Conservation (phyloP, 805 yeast genomes). For the Saccharomycopsis babjevae region DNA sequence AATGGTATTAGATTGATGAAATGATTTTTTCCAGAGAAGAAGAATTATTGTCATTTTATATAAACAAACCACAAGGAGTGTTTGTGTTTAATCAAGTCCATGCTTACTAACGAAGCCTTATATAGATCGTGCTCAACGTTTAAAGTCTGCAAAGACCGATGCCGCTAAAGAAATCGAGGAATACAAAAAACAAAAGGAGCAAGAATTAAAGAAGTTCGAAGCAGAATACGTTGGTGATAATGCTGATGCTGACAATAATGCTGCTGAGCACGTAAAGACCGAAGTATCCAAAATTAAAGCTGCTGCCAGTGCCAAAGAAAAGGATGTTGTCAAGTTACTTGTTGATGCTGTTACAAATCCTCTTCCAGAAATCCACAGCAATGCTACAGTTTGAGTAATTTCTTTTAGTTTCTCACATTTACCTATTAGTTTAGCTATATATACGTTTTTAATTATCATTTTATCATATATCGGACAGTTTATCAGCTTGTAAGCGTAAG, state of each 20-base stretch:
- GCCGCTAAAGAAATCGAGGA: constrained; percentile 83
- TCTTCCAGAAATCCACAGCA: constrained; percentile 72
- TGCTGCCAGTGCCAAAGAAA: constrained; percentile 52
- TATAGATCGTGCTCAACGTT: constrained; percentile 65
- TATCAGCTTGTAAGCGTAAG: no score
- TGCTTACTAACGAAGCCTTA: constrained; percentile 1
- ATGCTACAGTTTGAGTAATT: constrained; percentile 34
- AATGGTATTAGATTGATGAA: not conserved
- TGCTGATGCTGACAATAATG: constrained; percentile 66
- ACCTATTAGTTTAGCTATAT: not conserved
- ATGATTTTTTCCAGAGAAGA: not conserved
- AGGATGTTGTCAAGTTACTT: constrained; percentile 60
- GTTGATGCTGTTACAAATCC: constrained; percentile 74
- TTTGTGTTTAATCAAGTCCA: no score
- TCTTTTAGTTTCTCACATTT: not conserved
- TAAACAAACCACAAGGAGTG: not conserved
- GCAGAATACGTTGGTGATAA: constrained; percentile 60
- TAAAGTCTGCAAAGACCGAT: constrained; percentile 90
- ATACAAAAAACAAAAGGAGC: constrained; percentile 77
- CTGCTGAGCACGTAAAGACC: constrained; percentile 59
- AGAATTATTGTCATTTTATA: not conserved
- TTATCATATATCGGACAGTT: not conserved
- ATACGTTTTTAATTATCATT: not conserved
- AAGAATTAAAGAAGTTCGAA: constrained; percentile 66
- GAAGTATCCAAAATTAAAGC: constrained; percentile 64